A percentile compares a stretch with the other conserved stretches of the same genome.
Conservation (phyloP, 805 yeast species). For the Naumovozyma dairenensis region DNA sequence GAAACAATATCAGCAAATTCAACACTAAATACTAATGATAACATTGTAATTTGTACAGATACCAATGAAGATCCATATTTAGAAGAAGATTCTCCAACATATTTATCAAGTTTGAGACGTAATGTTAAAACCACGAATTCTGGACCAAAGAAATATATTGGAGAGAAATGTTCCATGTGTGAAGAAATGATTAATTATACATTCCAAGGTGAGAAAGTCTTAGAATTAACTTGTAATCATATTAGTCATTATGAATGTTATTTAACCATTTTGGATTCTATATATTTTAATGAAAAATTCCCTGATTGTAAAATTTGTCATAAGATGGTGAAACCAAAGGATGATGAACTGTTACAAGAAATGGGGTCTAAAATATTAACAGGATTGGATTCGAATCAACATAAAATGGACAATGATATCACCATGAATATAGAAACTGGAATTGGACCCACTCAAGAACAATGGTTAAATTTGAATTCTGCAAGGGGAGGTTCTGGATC, state of each 20-base stretch:
- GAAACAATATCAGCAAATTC: slow-evolving; percentile 1
- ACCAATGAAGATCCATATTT: slow-evolving; percentile 12
- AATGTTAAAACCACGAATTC: slow-evolving; percentile 8
- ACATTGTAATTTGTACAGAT: slow-evolving; percentile 4
- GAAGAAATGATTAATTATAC: slow-evolving; percentile 33
- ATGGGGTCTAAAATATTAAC: slow-evolving; percentile 15
- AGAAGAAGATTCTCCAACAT: slow-evolving; percentile 21
- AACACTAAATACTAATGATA: slow-evolving; percentile 1
- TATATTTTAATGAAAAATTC: slow-evolving; percentile 6
- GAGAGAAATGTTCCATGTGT: slow-evolving; percentile 35
- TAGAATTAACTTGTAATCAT: slow-evolving; percentile 37
- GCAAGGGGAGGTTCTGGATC: slow-evolving; percentile 2
- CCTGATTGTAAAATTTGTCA: slow-evolving; percentile 26
- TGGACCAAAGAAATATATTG: slow-evolving; percentile 20
- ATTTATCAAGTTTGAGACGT: slow-evolving; percentile 7
- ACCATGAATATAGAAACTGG: too few relatives aligned
- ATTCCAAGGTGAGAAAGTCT: slow-evolving; percentile 34
- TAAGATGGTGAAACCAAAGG: slow-evolving; percentile 18
- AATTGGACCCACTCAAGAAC: too few relatives aligned
- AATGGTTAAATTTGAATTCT: slow-evolving; percentile 14
- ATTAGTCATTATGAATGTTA: slow-evolving; percentile 38
- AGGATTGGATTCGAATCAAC: too few relatives aligned
- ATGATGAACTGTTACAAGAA: slow-evolving; percentile 22
- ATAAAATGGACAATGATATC: too few relatives aligned
- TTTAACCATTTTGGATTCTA: slow-evolving; percentile 21